Base-by-base conservation (phyloP, 345 rosid species). In the Anacardium occidentale region DNA sequence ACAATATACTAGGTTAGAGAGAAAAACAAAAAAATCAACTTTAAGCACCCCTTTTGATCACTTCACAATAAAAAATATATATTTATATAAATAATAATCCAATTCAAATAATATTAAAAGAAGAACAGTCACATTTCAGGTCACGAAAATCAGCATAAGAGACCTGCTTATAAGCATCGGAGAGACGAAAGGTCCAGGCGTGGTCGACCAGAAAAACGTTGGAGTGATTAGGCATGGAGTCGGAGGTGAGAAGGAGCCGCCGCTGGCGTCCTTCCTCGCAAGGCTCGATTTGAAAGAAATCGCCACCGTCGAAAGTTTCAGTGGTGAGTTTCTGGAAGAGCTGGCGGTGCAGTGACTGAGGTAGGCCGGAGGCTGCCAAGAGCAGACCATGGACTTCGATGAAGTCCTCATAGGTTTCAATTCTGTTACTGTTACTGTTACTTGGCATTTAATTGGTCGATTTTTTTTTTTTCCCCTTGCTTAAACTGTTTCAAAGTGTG, bases 181-280 rank as follows among this genome's bases (percentile, higher is more conserved):
- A 71, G 72, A 89, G 95, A 17, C 97, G 95, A 71, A 94, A 94
- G 26, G 97, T 89, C 98, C 98, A 94, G 67, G 98, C 98, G 64
- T 94, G 97, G 78, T 94, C 97, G 56, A 94, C 51, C 47, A 94
- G 97, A 74, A 94, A 94, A 64, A 90, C 91, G 59, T 89, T 75
- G 78, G 95, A 92, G 10, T 85, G 88, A 34, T 70, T 62, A 10
- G 81, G 84, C 91, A 92, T 76, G 47, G 84, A 79, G 0, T 79
- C 86, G 8, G 93, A 82, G 63, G 95, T 83, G 69, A 89, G 84
- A 7, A 92, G 61, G 69, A 94, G 94, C 64, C 85, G 86, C 67
- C 95, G 81, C 80, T 75, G 93, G n/a, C 90, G 83, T 60, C 84
- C 89, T 2, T 73, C 90, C 58, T 89, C 87, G 62, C 89, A 84